Base-by-base conservation (phyloP, 2,329 filamentous ascomycete genomes). In the Colletotrichum karsti region DNA sequence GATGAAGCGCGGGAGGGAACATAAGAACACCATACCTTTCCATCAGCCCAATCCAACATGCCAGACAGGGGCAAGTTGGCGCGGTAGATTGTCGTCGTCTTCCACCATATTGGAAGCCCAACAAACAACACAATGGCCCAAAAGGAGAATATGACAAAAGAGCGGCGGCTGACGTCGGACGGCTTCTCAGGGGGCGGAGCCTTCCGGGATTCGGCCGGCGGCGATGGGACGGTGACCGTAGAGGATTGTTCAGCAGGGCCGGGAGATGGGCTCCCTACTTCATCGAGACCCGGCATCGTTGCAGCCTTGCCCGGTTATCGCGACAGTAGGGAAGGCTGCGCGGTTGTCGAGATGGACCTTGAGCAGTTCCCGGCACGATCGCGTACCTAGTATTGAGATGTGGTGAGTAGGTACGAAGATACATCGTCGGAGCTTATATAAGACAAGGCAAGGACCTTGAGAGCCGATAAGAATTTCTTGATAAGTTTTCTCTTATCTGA, bases 81-180 rank as follows among this genome's bases (percentile, higher is more conserved):
- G 62, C 96, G 89, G 79, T 97, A 95, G 62, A 98, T 97, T 0
- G 93, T 92, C 4, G 96, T 99, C 1, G 96, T 98, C 78, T 90
- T 91, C 90, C 94, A 97, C 96, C 96, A 99, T 87, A 97, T 91
- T 64, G 96, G 96, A 72, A 99, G 79, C 3, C 96, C 96, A 6
- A 99, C 82, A 30, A 92, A 87, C 7, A 97, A 77, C 7, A 97
- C 93, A 39, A 98, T 90, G 5, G 90, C 83, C 96, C 96, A 99
- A 80, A 98, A 98, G 8, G 95, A 95, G 69, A 93, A 78, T 70
- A 99, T 90, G 56, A 98, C 92, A 70, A 85, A 85, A 53, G 89
- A 88, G 61, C 96, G 91, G 65, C 91, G 88, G 76, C 88, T 88
- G 57, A 91, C 84, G 70, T 92, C 90, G 72, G 91, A 86, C 20